Evolutionary conservation across 306 rosid species (phyloP).

Genomic region (Casuarina glauca): DNA sequence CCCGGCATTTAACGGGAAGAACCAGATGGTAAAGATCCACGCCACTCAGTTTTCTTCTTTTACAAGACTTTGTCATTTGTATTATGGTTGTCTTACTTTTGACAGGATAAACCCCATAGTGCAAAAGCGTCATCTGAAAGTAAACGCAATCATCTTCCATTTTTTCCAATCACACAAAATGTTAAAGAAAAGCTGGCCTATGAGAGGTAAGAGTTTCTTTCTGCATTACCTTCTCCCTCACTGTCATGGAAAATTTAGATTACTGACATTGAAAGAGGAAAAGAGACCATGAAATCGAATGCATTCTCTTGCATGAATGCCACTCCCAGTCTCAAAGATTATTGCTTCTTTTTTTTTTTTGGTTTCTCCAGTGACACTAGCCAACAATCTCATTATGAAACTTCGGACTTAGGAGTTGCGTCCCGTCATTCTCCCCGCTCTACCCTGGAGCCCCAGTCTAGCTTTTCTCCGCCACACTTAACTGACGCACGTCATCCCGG

Average conservation of each 20-base stretch:
- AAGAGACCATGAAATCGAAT: slow-evolving; percentile 15
- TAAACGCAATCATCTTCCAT: slow-evolving; percentile 42
- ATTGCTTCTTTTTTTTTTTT: slow-evolving; percentile 8
- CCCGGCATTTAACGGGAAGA: slow-evolving; percentile 35
- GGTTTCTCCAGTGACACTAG: slow-evolving; percentile 36
- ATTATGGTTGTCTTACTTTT: slow-evolving; percentile 18
- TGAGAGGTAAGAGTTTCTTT: slow-evolving; percentile 46
- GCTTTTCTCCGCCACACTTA: slow-evolving; percentile 30
- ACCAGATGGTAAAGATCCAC: slow-evolving; percentile 44
- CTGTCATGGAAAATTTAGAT: slow-evolving; percentile 24
- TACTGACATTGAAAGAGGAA: not conserved
- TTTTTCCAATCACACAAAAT: slow-evolving; percentile 29
- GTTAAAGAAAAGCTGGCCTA: slow-evolving; percentile 41
- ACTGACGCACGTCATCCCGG: slow-evolving; percentile 25
- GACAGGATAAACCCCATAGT: slow-evolving; percentile 59
- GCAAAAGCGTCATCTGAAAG: slow-evolving; percentile 50
- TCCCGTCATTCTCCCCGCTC: slow-evolving; percentile 38
- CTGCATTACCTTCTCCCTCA: not conserved
- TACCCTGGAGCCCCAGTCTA: slow-evolving; percentile 36
- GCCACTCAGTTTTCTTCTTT: slow-evolving; percentile 3
- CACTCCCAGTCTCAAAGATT: slow-evolving; percentile 34
- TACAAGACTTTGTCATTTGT: slow-evolving; percentile 11
- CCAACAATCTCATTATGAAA: slow-evolving; percentile 30
- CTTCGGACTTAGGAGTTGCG: slow-evolving; percentile 41
- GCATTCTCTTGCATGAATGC: slow-evolving; percentile 23